Conservation (phyloP, 1,139 yeast genomes). For the Geotrichum cucujoidarum region DNA sequence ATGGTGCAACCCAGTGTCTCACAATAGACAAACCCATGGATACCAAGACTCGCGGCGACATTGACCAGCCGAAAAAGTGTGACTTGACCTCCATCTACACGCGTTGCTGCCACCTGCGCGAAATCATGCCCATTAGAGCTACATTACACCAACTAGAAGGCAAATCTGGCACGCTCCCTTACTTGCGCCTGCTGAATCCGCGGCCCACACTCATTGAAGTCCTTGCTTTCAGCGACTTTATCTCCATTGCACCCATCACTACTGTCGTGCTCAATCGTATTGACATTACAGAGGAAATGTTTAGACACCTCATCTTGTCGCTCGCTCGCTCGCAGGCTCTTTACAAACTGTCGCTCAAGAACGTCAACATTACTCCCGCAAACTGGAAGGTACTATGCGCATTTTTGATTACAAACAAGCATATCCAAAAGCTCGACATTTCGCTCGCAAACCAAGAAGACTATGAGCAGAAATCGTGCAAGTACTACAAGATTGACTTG, state of each 20-base stretch:
- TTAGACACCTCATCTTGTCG: slow-evolving; percentile 54
- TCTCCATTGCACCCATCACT: slow-evolving; percentile 76
- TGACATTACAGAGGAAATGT: slow-evolving; percentile 72
- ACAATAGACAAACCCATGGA: slow-evolving; percentile 26
- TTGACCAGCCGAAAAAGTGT: slow-evolving; percentile 30
- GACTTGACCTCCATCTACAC: slow-evolving; percentile 70
- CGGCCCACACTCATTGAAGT: slow-evolving; percentile 87
- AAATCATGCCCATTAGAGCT: slow-evolving; percentile 88
- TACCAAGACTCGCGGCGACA: not conserved
- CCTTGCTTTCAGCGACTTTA: slow-evolving; percentile 80
- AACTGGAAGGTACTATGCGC: slow-evolving; percentile 78
- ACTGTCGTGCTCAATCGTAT: slow-evolving; percentile 81
- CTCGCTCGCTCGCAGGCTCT: slow-evolving; percentile 57
- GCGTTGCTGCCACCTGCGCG: slow-evolving; percentile 87
- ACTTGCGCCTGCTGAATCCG: slow-evolving; percentile 76
- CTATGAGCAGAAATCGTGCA: slow-evolving; percentile 16
- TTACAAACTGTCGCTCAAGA: slow-evolving; percentile 70
- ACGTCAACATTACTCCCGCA: slow-evolving; percentile 62
- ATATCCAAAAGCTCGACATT: slow-evolving; percentile 59
- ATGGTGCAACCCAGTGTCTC: not conserved
- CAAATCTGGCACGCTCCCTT: slow-evolving; percentile 68
- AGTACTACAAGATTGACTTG: slow-evolving; percentile 18
- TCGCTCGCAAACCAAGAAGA: slow-evolving; percentile 15
- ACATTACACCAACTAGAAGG: slow-evolving; percentile 78
- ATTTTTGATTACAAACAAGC: slow-evolving; percentile 54